phyloP scores from a whole-genome alignment of 2,329 filamentous ascomycete genomes.

The Thielaviopsis musarum region DNA sequence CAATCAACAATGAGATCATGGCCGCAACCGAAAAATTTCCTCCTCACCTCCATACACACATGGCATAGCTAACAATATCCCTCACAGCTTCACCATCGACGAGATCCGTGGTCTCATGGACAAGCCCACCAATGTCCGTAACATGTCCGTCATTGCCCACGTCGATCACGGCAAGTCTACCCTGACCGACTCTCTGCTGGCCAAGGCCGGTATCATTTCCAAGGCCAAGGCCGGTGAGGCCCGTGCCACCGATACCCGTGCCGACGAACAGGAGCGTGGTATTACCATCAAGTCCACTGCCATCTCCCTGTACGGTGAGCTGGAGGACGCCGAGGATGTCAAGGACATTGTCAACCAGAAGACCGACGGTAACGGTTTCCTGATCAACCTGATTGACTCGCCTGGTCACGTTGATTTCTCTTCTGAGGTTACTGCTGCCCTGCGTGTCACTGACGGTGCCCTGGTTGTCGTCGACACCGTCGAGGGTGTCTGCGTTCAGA shows the following conservation, averaged over 20 bases:
- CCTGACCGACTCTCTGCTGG: conserved; percentile 96
- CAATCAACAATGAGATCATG: too few relatives aligned
- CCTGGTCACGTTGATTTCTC: conserved; percentile 99
- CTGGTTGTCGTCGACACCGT: conserved; percentile 99
- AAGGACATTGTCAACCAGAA: conserved; percentile 87
- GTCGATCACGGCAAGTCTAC: conserved; percentile 99
- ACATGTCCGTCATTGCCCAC: conserved; percentile 99
- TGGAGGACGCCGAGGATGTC: conserved; percentile 67
- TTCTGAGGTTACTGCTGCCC: conserved; percentile 95
- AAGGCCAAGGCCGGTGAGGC: conserved; percentile 91
- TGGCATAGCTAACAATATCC: conserved; percentile 30
- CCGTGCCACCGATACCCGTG: conserved; percentile 90
- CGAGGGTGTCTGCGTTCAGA: conserved; percentile 99
- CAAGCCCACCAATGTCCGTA: conserved; percentile 62
- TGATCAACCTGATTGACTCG: conserved; percentile 99
- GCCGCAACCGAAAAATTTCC: neutral
- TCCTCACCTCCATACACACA: neutral
- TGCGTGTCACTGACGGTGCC: conserved; percentile 99
- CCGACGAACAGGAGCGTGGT: conserved; percentile 98
- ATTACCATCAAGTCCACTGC: conserved; percentile 99
- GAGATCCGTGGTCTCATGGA: conserved; percentile 69
- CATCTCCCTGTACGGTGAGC: conserved; percentile 89
- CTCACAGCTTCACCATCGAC: conserved; percentile 87
- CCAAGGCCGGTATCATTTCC: conserved; percentile 99
- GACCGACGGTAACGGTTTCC: conserved; percentile 85